Conservation (phyloP, 2,329 filamentous ascomycete genomes). For the Emergomyces pasteurianus region DNA sequence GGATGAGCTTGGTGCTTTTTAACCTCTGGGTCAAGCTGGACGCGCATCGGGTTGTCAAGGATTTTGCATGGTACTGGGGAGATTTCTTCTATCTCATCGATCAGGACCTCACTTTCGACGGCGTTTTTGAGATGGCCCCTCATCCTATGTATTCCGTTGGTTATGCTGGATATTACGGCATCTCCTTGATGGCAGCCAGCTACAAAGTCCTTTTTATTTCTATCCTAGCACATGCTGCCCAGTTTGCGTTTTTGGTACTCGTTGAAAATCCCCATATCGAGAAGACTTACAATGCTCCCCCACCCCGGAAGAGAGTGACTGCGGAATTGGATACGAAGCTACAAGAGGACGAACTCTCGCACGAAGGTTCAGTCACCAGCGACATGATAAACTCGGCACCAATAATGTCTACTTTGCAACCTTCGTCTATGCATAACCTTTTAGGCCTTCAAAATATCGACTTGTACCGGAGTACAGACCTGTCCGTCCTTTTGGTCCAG, state of each 20-base stretch:
- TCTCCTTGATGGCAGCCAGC: constrained; percentile 95
- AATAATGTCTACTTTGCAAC: constrained; percentile 38
- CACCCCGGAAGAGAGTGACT: constrained; percentile 47
- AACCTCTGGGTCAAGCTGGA: constrained; percentile 98
- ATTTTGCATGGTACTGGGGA: constrained; percentile 99
- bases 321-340: constrained; percentile 19
- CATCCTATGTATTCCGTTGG: constrained; percentile 99
- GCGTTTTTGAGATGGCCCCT: constrained; percentile 97
- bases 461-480: constrained; percentile 75
- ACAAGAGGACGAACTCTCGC: constrained; percentile 19
- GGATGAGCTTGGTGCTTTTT: constrained; percentile 72
- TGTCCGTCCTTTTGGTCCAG: constrained; percentile 63
- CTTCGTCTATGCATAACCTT: constrained; percentile 66
- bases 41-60: constrained; percentile 93
- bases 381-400: constrained; percentile 27
- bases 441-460: constrained; percentile 77
- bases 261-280: constrained; percentile 98
- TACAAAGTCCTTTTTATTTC: constrained; percentile 97
- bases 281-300: constrained; percentile 87
- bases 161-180: constrained; percentile 95
- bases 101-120: constrained; percentile 94
- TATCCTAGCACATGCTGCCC: constrained; percentile 82
- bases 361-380: constrained; percentile 23
- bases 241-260: constrained; percentile 81
- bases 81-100: constrained; percentile 99